Conservation (phyloP, 176 grass and related monocot species). For the Carex cristatella region DNA sequence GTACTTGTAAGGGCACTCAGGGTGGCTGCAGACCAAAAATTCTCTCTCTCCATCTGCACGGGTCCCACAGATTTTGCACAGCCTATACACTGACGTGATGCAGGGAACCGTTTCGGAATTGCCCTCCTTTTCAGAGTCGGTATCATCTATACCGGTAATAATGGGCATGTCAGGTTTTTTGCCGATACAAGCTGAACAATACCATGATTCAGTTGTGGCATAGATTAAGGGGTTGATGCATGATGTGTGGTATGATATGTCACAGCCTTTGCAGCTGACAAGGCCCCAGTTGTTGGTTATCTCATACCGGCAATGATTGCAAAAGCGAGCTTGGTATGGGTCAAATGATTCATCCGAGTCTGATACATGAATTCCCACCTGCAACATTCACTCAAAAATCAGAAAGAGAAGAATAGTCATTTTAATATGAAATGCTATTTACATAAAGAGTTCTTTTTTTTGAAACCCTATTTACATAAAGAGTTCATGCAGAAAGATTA, state of each 20-base stretch:
- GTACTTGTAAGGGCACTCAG: slow-evolving; percentile 74
- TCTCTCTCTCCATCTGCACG: slow-evolving; percentile 56
- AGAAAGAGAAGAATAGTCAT: background rate
- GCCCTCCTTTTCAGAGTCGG: background rate
- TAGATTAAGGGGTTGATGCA: slow-evolving; percentile 43
- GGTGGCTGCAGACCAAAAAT: slow-evolving; percentile 64
- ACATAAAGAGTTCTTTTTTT: background rate
- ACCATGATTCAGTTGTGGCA: slow-evolving; percentile 49
- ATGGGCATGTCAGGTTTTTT: background rate
- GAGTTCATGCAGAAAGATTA: background rate
- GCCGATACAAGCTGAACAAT: slow-evolving; percentile 38
- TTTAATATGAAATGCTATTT: background rate
- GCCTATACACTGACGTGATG: slow-evolving; percentile 23
- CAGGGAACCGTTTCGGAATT: slow-evolving; percentile 9
- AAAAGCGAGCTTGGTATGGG: slow-evolving; percentile 28
- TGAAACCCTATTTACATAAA: background rate
- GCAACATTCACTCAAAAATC: background rate
- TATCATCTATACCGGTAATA: background rate
- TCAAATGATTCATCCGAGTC: slow-evolving; percentile 27
- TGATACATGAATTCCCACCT: slow-evolving; percentile 2
- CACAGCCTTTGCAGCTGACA: slow-evolving; percentile 58
- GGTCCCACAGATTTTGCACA: slow-evolving; percentile 78
- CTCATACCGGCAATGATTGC: slow-evolving; percentile 39
- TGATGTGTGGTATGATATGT: slow-evolving; percentile 46
- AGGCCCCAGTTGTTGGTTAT: slow-evolving; percentile 35